A percentile compares a stretch with the other conserved stretches of the same genome.
phyloP scores from a whole-genome alignment of 176 grass and related monocot genomes.

The Leersia perrieri region DNA sequence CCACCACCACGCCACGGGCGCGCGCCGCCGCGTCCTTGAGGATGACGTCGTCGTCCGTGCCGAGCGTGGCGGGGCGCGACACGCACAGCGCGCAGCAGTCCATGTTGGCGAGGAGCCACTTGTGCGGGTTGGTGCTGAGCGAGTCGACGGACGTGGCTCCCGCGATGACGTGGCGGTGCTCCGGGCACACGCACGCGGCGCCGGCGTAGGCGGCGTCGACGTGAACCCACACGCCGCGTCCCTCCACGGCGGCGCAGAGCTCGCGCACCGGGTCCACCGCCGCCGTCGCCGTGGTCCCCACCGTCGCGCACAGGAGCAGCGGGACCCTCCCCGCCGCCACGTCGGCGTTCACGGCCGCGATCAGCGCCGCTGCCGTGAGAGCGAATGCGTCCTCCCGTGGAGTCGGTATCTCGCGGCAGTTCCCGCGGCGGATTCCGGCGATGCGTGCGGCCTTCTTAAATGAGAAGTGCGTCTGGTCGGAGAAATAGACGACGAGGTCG shows the following conservation, averaged over 20 bases:
- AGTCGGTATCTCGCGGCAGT: conserved; percentile 11
- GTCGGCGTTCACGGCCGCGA: neutral
- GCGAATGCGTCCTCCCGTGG: neutral
- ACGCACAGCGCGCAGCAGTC: conserved; percentile 51
- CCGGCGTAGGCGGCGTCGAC: conserved; percentile 33
- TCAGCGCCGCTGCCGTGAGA: neutral
- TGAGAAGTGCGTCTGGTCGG: conserved; percentile 38
- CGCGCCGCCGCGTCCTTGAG: conserved; percentile 25
- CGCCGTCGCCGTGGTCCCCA: neutral
- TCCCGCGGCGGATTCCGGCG: conserved; percentile 3
- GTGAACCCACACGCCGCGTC: conserved; percentile 13
- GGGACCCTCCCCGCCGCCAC: neutral
- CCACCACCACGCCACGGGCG: conserved; percentile 23
- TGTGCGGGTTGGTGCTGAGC: conserved; percentile 39
- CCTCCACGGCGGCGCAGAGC: neutral
- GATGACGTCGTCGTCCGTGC: conserved; percentile 28
- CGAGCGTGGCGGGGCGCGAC: conserved; percentile 18
- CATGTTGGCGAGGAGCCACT: conserved; percentile 46
- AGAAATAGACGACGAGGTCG: conserved; percentile 39
- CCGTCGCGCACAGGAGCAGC: conserved; percentile 29
- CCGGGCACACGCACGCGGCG: conserved; percentile 21
- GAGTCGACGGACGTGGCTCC: conserved; percentile 26
- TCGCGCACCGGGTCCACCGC: conserved; percentile 27
- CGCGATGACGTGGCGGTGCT: conserved; percentile 15
- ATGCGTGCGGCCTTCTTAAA: conserved; percentile 22